Percentiles rank a stretch among this genome's conserved stretches.
Evolutionary conservation across 2,329 filamentous ascomycete genomes (phyloP).

Genomic region (Hypomyces rosellus): DNA sequence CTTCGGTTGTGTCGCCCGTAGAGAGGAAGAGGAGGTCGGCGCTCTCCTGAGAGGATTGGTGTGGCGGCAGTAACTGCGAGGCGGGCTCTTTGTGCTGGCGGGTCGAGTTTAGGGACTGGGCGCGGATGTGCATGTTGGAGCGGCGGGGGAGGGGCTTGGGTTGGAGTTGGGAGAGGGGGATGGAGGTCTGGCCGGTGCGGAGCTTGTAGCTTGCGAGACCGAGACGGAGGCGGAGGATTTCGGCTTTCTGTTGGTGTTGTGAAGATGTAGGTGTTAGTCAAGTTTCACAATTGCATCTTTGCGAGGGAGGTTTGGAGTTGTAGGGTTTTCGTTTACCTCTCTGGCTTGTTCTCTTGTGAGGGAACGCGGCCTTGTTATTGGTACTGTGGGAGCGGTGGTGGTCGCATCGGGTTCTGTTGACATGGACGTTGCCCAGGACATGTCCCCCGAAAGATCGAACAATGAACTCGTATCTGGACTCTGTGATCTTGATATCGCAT

Average conservation of each 20-base stretch:
- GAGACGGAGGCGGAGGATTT: slow-evolving; percentile 62
- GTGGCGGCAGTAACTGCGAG: too few species aligned
- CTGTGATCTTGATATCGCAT: slow-evolving; percentile 21
- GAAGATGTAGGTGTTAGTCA: neutral
- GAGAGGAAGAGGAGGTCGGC: too few species aligned
- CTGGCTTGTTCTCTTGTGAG: slow-evolving; percentile 48
- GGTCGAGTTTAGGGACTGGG: too few species aligned
- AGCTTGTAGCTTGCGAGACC: slow-evolving; percentile 70
- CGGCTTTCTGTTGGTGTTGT: slow-evolving; percentile 46
- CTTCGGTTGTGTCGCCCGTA: too few species aligned
- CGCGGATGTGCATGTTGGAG: slow-evolving; percentile 17
- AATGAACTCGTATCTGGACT: slow-evolving; percentile 42
- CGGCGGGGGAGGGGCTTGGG: slow-evolving; percentile 23
- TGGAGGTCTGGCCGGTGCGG: slow-evolving; percentile 61
- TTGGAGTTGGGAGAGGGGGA: slow-evolving; percentile 57
- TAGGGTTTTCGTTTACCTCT: slow-evolving; percentile 34
- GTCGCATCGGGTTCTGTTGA: slow-evolving; percentile 43
- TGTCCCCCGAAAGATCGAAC: slow-evolving; percentile 45
- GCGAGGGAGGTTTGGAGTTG: slow-evolving; percentile 6
- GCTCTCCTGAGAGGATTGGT: too few species aligned
- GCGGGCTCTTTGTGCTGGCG: too few species aligned
- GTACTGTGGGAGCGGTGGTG: slow-evolving; percentile 1
- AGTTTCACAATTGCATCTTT: neutral
- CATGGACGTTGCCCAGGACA: slow-evolving; percentile 39
- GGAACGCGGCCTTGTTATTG: slow-evolving; percentile 14